Evolutionary conservation across 2,329 filamentous ascomycete genomes (phyloP).

Genomic region (Pseudogymnoascus sp.): DNA sequence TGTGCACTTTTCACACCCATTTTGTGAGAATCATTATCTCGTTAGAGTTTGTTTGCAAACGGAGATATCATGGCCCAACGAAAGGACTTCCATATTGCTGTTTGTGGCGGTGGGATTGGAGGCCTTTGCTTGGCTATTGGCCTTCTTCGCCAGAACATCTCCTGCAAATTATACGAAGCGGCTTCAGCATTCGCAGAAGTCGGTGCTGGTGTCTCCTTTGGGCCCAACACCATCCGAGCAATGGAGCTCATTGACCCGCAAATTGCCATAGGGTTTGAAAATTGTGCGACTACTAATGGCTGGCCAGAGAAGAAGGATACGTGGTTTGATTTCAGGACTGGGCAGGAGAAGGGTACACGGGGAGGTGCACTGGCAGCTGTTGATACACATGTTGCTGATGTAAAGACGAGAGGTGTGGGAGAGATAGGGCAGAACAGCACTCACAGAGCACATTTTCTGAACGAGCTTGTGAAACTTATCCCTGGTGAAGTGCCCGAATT

Average conservation of each 20-base stretch:
- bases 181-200: conserved; percentile 26
- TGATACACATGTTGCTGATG: conserved; percentile 1
- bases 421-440: conserved; percentile 21
- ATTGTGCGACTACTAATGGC: conserved; percentile 20
- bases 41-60: background rate
- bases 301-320: conserved; percentile 18
- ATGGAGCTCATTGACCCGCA: conserved; percentile 24
- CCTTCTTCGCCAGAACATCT: conserved; percentile 23
- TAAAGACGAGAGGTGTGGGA: background rate
- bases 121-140: conserved; percentile 24
- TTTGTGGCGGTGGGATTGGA: conserved; percentile 26
- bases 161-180: conserved; percentile 24
- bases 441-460: conserved; percentile 26
- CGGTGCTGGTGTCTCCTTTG: conserved; percentile 26
- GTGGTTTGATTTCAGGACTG: conserved; percentile 25
- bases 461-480: conserved; percentile 29
- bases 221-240: conserved; percentile 24
- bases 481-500: conserved; percentile 30
- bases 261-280: conserved; percentile 21
- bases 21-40: background rate
- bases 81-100: conserved; percentile 24
- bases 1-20: background rate
- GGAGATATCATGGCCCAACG: background rate
- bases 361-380: background rate
- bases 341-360: background rate